Evolutionary conservation across 129 eudicot genomes (phyloP).

Genomic region (Pseudognaphalium luteoalbum): DNA sequence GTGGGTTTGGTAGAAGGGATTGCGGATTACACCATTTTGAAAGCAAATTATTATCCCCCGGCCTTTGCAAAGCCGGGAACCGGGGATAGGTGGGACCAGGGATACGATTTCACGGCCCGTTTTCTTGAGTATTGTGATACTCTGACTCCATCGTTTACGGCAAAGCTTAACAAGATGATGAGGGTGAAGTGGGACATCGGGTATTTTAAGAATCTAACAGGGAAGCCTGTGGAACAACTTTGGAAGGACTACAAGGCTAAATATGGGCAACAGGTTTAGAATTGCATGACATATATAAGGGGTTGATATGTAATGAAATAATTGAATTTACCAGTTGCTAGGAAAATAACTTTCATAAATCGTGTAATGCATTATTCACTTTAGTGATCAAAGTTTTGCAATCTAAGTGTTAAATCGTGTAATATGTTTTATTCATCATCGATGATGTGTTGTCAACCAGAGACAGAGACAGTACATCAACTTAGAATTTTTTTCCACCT

Average conservation of each 20-base stretch:
- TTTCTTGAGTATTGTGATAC: constrained; percentile 33
- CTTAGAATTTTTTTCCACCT: no score
- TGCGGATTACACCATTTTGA: constrained; percentile 23
- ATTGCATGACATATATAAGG: no score
- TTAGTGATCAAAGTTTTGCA: no score
- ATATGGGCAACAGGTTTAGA: background rate
- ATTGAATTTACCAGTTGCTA: no score
- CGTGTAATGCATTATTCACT: no score
- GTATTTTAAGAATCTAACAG: constrained; percentile 12
- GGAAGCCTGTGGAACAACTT: constrained; percentile 13
- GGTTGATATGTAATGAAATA: no score
- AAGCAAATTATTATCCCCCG: background rate
- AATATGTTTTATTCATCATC: no score
- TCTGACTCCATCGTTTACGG: constrained; percentile 2
- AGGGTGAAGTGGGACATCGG: background rate
- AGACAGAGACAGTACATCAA: no score
- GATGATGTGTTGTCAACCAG: no score
- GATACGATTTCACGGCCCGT: constrained; percentile 24
- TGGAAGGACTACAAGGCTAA: constrained; percentile 29
- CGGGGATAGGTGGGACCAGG: constrained; percentile 24
- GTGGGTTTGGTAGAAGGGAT: constrained; percentile 21
- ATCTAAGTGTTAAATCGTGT: no score
- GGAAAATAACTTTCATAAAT: no score
- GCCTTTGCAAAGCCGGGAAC: background rate
- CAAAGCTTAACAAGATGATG: constrained; percentile 28